Percentiles rank a stretch among this genome's conserved stretches.
phyloP scores from a whole-genome alignment of 2,329 filamentous ascomycete genomes.

The Fusarium burgessii region DNA sequence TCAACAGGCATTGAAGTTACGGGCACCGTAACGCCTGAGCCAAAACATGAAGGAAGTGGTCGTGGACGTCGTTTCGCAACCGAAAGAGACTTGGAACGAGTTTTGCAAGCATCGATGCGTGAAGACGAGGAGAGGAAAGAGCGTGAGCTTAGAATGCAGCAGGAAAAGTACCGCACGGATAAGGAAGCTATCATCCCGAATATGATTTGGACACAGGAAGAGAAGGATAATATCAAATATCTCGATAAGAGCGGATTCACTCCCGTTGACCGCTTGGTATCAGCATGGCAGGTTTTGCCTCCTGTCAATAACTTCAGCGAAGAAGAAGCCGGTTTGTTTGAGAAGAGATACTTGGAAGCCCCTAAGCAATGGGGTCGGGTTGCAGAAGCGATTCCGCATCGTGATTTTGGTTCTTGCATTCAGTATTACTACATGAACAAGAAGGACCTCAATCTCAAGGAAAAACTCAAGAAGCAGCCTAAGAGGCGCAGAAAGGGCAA shows the following conservation, averaged over 20 bases:
- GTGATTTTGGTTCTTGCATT: slow-evolving; percentile 83
- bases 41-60: slow-evolving; percentile 68
- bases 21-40: slow-evolving; percentile 61
- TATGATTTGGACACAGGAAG: slow-evolving; percentile 73
- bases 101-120: slow-evolving; percentile 77
- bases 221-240: slow-evolving; percentile 69
- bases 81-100: slow-evolving; percentile 78
- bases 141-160: slow-evolving; percentile 71
- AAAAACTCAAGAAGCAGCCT: slow-evolving; percentile 76
- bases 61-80: slow-evolving; percentile 71
- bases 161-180: slow-evolving; percentile 78
- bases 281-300: slow-evolving; percentile 78
- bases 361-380: slow-evolving; percentile 88
- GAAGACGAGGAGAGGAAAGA: slow-evolving; percentile 78
- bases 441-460: slow-evolving; percentile 80
- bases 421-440: slow-evolving; percentile 89
- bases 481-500: slow-evolving; percentile 69
- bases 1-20: slow-evolving; percentile 51
- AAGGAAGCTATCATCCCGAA: slow-evolving; percentile 81
- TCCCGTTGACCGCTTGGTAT: slow-evolving; percentile 74
- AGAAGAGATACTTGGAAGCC: slow-evolving; percentile 78
- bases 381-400: slow-evolving; percentile 73
- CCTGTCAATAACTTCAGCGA: slow-evolving; percentile 80
- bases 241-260: slow-evolving; percentile 74
- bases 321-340: slow-evolving; percentile 77